These are phyloP conservation scores for Brassica napus DNA, from an alignment of 345 rosid genomes.

Conservation along the genomic window DNA sequence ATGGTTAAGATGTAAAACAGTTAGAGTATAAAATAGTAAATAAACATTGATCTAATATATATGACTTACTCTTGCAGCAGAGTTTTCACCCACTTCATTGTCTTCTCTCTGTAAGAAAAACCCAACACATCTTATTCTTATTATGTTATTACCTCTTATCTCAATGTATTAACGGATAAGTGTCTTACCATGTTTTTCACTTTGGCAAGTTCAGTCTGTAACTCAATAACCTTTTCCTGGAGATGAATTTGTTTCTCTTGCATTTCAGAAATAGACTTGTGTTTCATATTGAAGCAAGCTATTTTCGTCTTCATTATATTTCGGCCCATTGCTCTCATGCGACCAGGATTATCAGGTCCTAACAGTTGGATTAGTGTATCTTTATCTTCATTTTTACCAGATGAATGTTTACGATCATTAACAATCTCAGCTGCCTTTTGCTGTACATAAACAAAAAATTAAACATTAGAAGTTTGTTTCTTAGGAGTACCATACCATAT, in stretches of 20 bases:
- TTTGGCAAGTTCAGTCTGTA: not conserved
- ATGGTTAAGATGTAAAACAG: not conserved
- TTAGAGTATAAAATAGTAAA: too few species aligned
- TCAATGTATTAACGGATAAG: not conserved
- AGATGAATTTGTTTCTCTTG: not conserved
- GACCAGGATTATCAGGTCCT: not conserved
- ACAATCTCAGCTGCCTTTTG: not conserved
- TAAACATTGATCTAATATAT: not conserved
- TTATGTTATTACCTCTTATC: not conserved
- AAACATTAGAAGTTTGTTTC: not conserved
- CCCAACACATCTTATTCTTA: not conserved
- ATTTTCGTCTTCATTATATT: not conserved
- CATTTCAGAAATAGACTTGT: not conserved
- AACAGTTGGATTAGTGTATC: not conserved
- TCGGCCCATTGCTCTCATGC: not conserved
- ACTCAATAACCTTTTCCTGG: not conserved
- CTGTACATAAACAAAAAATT: not conserved
- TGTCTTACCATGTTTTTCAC: not conserved
- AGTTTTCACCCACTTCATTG: too few species aligned
- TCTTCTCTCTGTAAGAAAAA: not conserved
- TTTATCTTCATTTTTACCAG: not conserved
- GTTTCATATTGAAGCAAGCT: not conserved
- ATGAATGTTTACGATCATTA: not conserved
- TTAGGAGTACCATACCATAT: too few species aligned
- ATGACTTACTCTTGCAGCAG: too few species aligned